Conservation (phyloP, 306 rosid species). For the Mimosa bimucronata region DNA sequence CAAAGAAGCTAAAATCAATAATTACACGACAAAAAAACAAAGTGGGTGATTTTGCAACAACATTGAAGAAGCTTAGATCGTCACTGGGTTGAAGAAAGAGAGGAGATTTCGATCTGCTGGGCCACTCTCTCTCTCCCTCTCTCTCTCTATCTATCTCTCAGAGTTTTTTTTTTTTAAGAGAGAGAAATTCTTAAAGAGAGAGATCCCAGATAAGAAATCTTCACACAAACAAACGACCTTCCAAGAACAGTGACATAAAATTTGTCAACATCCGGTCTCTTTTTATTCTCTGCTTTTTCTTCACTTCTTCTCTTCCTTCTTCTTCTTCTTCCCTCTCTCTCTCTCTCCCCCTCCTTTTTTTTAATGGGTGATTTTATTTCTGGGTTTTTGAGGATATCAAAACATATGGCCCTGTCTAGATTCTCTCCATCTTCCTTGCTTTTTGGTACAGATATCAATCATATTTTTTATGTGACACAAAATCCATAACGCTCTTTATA, state of each 20-base stretch:
- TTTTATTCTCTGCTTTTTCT: constrained; percentile 95
- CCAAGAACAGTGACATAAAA: constrained; percentile 98
- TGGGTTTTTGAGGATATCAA: constrained; percentile 51
- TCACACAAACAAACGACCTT: constrained; percentile 95
- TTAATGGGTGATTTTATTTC: constrained; percentile 37
- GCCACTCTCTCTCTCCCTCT: constrained; percentile 57
- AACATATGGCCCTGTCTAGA: constrained; percentile 71
- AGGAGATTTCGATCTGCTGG: constrained; percentile 87
- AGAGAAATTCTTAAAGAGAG: constrained; percentile 60
- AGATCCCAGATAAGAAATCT: constrained; percentile 99
- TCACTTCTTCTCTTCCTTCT: constrained; percentile 59
- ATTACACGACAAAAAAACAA: constrained; percentile 44
- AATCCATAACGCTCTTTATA: not conserved
- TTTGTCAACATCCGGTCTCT: constrained; percentile 99
- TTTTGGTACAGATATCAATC: constrained; percentile 49
- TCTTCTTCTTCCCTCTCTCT: not conserved
- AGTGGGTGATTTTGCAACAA: constrained; percentile 61
- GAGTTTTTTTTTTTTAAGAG: constrained; percentile 27
- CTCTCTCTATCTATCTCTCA: constrained; percentile 37
- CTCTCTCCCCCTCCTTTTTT: not conserved
- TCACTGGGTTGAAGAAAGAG: constrained; percentile 53
- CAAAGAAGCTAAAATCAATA: constrained; percentile 41
- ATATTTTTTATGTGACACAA: constrained; percentile 21
- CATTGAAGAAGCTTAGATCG: constrained; percentile 74
- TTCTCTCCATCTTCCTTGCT: constrained; percentile 80